Percentiles rank a stretch among this genome's conserved stretches.
Evolutionary conservation across 73 alveolate genomes (phyloP).

Genomic region (Urostyla sp.): DNA sequence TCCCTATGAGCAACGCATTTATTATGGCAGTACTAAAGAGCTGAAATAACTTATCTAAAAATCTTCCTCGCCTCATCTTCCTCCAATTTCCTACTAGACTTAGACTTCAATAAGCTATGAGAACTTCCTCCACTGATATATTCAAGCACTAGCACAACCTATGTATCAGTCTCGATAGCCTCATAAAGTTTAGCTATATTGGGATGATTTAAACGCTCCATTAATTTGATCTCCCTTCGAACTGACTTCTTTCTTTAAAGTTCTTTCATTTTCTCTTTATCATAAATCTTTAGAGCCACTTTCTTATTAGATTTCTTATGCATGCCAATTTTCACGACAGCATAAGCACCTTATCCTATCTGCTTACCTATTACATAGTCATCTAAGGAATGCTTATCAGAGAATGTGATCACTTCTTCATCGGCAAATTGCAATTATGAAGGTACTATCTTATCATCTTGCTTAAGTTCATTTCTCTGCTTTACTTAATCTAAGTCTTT

Average conservation of each 20-base stretch:
- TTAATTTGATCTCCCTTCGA: constrained; percentile 87
- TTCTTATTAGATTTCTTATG: constrained; percentile 81
- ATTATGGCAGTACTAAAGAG: constrained; percentile 80
- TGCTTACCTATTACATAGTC: constrained; percentile 82
- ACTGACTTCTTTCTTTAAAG: constrained; percentile 87
- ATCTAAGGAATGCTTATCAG: constrained; percentile 66
- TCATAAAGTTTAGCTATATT: constrained; percentile 89
- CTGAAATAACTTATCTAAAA: constrained; percentile 80
- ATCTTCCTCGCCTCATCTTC: constrained; percentile 89
- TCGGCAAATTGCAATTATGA: neutral
- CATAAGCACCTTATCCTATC: constrained; percentile 95
- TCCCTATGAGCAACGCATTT: constrained; percentile 91
- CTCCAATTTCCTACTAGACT: constrained; percentile 71
- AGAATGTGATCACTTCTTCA: constrained; percentile 36
- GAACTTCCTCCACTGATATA: constrained; percentile 92
- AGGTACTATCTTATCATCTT: neutral
- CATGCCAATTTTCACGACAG: constrained; percentile 89
- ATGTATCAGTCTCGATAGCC: constrained; percentile 83
- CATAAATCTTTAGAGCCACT: constrained; percentile 85
- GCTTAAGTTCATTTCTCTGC: constrained; percentile 16
- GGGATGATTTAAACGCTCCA: constrained; percentile 82
- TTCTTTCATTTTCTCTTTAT: constrained; percentile 87
- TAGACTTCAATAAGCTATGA: constrained; percentile 72
- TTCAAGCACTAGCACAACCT: constrained; percentile 87
- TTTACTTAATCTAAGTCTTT: constrained; percentile 40